These are phyloP conservation scores for Aspergillus piperis DNA, from an alignment of 2,329 filamentous ascomycete species.

Conservation along the genomic window DNA sequence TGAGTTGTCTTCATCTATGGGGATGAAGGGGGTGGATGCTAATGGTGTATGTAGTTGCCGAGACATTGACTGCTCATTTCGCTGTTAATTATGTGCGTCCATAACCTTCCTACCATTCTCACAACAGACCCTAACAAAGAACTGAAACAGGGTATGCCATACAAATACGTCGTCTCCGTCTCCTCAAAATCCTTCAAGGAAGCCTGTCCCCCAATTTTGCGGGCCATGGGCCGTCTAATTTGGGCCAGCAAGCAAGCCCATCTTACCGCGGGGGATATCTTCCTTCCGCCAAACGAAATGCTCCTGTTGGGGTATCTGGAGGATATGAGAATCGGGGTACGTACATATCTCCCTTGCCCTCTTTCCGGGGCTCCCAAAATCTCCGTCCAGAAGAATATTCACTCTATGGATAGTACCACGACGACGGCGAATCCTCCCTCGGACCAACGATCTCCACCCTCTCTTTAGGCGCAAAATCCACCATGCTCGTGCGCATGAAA, in stretches of 20 bases:
- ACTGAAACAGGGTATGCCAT: slow-evolving; percentile 54
- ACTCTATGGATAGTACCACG: slow-evolving; percentile 50
- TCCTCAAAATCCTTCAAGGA: slow-evolving; percentile 46
- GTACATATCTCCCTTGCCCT: slow-evolving; percentile 13
- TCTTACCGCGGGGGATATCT: slow-evolving; percentile 20
- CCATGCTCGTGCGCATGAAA: slow-evolving; percentile 60
- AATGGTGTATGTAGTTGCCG: slow-evolving; percentile 29
- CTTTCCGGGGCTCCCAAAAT: too few species aligned
- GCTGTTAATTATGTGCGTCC: slow-evolving; percentile 49
- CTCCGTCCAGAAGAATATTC: neutral
- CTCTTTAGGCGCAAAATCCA: slow-evolving; percentile 54
- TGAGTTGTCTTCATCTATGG: slow-evolving; percentile 23
- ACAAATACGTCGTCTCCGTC: slow-evolving; percentile 59
- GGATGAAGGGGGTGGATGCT: neutral
- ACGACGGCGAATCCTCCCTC: slow-evolving; percentile 59
- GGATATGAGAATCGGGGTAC: slow-evolving; percentile 54
- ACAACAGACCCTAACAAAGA: too few species aligned
- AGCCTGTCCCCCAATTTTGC: slow-evolving; percentile 45
- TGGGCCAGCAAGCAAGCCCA: slow-evolving; percentile 54
- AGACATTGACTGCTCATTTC: slow-evolving; percentile 50
- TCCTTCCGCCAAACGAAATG: slow-evolving; percentile 56
- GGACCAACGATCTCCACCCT: slow-evolving; percentile 59
- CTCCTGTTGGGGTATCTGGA: slow-evolving; percentile 59
- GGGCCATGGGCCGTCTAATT: slow-evolving; percentile 52
- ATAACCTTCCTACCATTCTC: too few species aligned